Percentiles rank a stretch among this genome's conserved stretches.
Conservation (phyloP, 805 yeast genomes). For the Maudiozyma bulderi region DNA sequence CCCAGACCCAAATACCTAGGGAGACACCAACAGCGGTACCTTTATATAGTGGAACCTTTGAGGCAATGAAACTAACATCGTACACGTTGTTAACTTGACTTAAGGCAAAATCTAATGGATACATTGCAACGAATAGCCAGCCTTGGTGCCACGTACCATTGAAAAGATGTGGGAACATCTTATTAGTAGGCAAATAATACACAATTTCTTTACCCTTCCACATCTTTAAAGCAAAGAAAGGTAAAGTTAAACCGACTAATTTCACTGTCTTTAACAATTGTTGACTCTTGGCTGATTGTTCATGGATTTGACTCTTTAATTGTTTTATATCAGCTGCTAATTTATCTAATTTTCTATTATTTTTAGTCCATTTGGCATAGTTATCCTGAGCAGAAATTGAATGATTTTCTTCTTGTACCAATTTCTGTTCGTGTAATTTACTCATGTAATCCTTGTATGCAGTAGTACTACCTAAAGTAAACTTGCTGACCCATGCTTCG, state of each 20-base stretch:
- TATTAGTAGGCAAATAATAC: constrained; percentile 19
- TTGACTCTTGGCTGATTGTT: constrained; percentile 5
- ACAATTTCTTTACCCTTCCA: constrained; percentile 28
- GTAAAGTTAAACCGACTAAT: constrained; percentile 23
- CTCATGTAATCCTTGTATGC: constrained; percentile 24
- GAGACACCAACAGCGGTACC: constrained; percentile 20
- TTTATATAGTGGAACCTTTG: constrained; percentile 1
- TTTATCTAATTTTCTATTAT: constrained; percentile 62
- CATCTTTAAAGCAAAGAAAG: constrained; percentile 24
- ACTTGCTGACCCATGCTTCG: constrained; percentile 12
- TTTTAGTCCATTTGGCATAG: constrained; percentile 91
- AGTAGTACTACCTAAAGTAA: constrained; percentile 12
- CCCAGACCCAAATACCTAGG: constrained; percentile 29
- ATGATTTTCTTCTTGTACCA: constrained; percentile 44
- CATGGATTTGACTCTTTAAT: constrained; percentile 32
- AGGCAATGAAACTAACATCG: constrained; percentile 1
- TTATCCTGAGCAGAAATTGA: constrained; percentile 80
- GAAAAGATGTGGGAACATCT: constrained; percentile 24
- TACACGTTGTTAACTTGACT: background rate
- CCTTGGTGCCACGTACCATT: constrained; percentile 28
- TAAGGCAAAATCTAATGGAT: constrained; percentile 17
- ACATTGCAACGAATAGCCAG: constrained; percentile 20
- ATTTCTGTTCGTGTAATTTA: constrained; percentile 36
- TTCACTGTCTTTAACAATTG: constrained; percentile 12
- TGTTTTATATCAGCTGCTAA: constrained; percentile 42